A percentile compares a stretch with the other conserved stretches of the same genome.
These are phyloP conservation scores for Neonectria coccinea DNA, from an alignment of 2,329 filamentous ascomycete species.

Conservation along the genomic window DNA sequence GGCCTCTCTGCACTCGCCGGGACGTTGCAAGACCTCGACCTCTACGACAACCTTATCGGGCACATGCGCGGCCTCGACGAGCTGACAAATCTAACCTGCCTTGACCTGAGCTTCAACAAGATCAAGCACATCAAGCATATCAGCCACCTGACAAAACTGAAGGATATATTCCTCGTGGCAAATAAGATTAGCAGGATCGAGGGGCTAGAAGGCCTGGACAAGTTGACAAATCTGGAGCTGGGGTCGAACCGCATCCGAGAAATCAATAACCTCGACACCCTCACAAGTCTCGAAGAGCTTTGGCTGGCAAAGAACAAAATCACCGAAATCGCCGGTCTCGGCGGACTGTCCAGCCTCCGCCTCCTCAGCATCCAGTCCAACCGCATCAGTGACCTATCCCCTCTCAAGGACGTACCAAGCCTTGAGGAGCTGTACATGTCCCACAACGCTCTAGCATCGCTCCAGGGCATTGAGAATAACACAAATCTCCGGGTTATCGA, in stretches of 20 bases:
- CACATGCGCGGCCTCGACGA: slow-evolving; percentile 87
- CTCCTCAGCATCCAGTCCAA: slow-evolving; percentile 97
- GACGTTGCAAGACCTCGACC: slow-evolving; percentile 84
- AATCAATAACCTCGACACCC: slow-evolving; percentile 84
- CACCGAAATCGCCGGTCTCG: slow-evolving; percentile 80
- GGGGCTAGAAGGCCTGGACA: slow-evolving; percentile 78
- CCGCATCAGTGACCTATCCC: slow-evolving; percentile 82
- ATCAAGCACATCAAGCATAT: slow-evolving; percentile 98
- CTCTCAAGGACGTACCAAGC: slow-evolving; percentile 77
- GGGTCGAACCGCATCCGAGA: slow-evolving; percentile 92
- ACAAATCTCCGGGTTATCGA: slow-evolving; percentile 81
- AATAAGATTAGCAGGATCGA: slow-evolving; percentile 95
- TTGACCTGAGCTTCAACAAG: slow-evolving; percentile 98
- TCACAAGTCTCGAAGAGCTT: slow-evolving; percentile 84
- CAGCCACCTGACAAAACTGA: slow-evolving; percentile 79
- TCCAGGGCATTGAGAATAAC: slow-evolving; percentile 78
- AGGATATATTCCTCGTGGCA: slow-evolving; percentile 90
- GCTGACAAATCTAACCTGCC: slow-evolving; percentile 77
- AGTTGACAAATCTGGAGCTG: slow-evolving; percentile 86
- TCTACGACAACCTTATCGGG: slow-evolving; percentile 95
- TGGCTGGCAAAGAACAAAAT: slow-evolving; percentile 99
- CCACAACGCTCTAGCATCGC: slow-evolving; percentile 86
- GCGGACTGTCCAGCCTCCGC: slow-evolving; percentile 80
- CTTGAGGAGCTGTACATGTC: slow-evolving; percentile 96
- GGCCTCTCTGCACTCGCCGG: slow-evolving; percentile 74